These are phyloP conservation scores for Cryphonectria japonica DNA, from an alignment of 2,329 filamentous ascomycete species.

Conservation along the genomic window DNA sequence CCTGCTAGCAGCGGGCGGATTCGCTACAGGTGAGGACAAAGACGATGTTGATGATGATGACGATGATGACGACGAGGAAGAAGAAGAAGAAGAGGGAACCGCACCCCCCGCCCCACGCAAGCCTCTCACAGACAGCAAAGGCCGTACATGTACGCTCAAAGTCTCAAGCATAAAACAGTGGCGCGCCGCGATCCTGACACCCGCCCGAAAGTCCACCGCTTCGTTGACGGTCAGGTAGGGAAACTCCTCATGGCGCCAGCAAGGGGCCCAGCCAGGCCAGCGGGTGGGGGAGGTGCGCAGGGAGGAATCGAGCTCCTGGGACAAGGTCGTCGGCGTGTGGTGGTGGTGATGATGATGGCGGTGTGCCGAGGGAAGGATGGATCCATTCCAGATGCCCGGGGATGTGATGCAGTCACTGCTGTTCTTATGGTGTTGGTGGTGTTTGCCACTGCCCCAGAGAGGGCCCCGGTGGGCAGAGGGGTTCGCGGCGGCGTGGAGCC, in stretches of 20 bases:
- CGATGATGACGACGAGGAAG: neutral
- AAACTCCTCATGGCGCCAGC: slow-evolving; percentile 59
- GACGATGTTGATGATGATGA: neutral
- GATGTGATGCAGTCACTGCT: slow-evolving; percentile 6
- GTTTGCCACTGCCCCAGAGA: neutral
- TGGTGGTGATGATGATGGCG: too few species aligned
- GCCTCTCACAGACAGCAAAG: slow-evolving; percentile 42
- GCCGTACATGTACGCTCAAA: slow-evolving; percentile 48
- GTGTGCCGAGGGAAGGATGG: neutral
- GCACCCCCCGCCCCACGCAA: neutral
- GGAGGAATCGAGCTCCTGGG: slow-evolving; percentile 9
- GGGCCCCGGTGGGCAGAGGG: neutral
- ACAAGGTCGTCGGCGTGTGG: slow-evolving; percentile 1
- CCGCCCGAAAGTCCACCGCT: slow-evolving; percentile 48
- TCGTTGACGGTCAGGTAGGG: slow-evolving; percentile 54
- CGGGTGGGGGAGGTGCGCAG: slow-evolving; percentile 21
- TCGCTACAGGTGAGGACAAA: neutral
- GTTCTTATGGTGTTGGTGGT: neutral
- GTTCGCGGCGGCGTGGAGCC: slow-evolving; percentile 34
- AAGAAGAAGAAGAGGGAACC: neutral
- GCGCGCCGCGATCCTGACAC: slow-evolving; percentile 34
- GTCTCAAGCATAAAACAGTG: slow-evolving; percentile 42
- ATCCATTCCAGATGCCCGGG: slow-evolving; percentile 28
- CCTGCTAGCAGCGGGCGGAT: slow-evolving; percentile 19
- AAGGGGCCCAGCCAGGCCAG: slow-evolving; percentile 46